Base-by-base conservation (phyloP, 2,329 filamentous ascomycete species). In the Metarhizium album region DNA sequence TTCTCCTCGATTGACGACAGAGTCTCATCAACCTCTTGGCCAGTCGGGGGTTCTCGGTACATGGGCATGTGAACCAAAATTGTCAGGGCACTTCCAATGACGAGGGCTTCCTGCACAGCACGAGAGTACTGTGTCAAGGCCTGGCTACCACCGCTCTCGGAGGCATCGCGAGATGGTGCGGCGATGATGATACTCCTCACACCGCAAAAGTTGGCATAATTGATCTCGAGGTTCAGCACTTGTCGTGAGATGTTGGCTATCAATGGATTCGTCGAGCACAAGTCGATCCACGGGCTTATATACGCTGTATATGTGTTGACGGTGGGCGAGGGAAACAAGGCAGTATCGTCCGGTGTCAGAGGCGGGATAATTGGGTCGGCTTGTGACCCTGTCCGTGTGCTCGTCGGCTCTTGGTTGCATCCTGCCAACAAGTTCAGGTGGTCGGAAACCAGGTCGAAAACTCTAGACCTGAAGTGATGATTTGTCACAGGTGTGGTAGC, bases 161-260 rank as follows among this genome's bases (percentile, higher is more conserved):
- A 75, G 52, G 80, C 74, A 56, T 84, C 79, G 14, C 80, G 70
- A 56, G 79, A 78, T 3, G 93, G 93, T 0, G 90, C 90, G 2
- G 85, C 83, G 29, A 98, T 74, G 47, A 97, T 73, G 52, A 97
- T 76, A 67, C 86, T 94, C 51, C 83, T 82, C 46, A 93, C 79
- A 35, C 94, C 94, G 62, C 90, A 96, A 69, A 97, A 98, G 55
- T 89, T 90, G 56, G 94, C 93, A 69, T 96, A 98, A 46, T 89
- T 87, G 46, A 97, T 79, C 65, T 98, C 93, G 38, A 95, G 76
- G 64, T 90, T 90, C 55, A 98, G 74, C 6, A 95, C 86, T 69
- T 96, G 91, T 43, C 87, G 82, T 35, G 91, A 96, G 52, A 97
- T 78, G 64, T 87, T 87, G 7, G 89, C 83, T 55, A 97, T 83